Evolutionary conservation across 371 early-diverging fungal genomes (phyloP).

Genomic region (Saksenaea oblongispora): DNA sequence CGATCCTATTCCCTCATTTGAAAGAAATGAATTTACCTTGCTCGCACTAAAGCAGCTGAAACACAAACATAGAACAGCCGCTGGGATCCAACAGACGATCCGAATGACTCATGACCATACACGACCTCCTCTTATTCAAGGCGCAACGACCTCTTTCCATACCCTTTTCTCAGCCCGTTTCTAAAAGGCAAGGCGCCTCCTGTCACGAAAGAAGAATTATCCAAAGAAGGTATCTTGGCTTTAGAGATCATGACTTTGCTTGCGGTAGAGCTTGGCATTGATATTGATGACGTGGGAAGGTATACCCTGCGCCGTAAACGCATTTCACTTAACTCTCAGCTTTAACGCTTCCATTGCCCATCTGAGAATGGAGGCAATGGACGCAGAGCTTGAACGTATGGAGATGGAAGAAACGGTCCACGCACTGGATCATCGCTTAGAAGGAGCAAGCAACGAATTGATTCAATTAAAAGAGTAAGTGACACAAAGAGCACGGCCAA

Average conservation of each 20-base stretch:
- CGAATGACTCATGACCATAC: slow-evolving; percentile 7
- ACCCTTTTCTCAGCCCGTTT: background rate
- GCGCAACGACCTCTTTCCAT: background rate
- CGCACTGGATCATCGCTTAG: slow-evolving; percentile 12
- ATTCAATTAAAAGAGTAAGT: slow-evolving; percentile 16
- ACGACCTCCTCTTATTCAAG: slow-evolving; percentile 8
- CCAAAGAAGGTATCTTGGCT: slow-evolving; percentile 13
- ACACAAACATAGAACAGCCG: slow-evolving; percentile 12
- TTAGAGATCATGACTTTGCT: slow-evolving; percentile 9
- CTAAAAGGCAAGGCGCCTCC: slow-evolving; percentile 8
- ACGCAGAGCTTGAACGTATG: slow-evolving; percentile 11
- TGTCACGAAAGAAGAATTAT: slow-evolving; percentile 1
- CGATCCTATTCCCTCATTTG: slow-evolving; percentile 5
- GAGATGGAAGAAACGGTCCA: slow-evolving; percentile 15
- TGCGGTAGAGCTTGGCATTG: slow-evolving; percentile 15
- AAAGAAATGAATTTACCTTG: slow-evolving; percentile 9
- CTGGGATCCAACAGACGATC: slow-evolving; percentile 10
- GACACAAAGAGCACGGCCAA: too few relatives aligned
- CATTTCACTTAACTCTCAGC: background rate
- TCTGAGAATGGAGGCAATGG: slow-evolving; percentile 17
- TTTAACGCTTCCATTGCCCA: slow-evolving; percentile 19
- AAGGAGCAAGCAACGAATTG: slow-evolving; percentile 15
- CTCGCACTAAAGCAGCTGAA: slow-evolving; percentile 9
- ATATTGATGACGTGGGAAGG: slow-evolving; percentile 18
- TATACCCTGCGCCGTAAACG: background rate